A percentile compares a stretch with the other conserved stretches of the same genome.
phyloP scores from a whole-genome alignment of 306 rosid genomes.

The Castanea mollissima region DNA sequence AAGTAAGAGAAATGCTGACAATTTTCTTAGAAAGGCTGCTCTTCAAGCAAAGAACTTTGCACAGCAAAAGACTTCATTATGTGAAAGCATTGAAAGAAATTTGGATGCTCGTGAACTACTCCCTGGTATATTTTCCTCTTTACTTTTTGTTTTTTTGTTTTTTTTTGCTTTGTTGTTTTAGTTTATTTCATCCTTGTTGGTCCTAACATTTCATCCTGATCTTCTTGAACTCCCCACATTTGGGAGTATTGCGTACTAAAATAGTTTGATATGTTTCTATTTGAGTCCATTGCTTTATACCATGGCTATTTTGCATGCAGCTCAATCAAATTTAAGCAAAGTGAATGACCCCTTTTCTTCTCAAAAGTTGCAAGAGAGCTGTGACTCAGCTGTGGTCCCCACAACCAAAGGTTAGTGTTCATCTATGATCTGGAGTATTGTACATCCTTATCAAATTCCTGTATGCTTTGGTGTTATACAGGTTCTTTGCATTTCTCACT shows the following conservation, averaged over 20 bases:
- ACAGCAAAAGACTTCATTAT: conserved; percentile 55
- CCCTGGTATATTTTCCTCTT: conserved; percentile 36
- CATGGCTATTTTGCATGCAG: conserved; percentile 27
- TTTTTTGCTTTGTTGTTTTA: not conserved
- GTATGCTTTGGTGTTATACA: not conserved
- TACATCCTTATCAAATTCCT: conserved; percentile 11
- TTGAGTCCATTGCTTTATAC: conserved; percentile 17
- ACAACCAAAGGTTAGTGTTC: conserved; percentile 68
- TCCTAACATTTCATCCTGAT: conserved; percentile 5
- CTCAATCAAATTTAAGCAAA: conserved; percentile 18
- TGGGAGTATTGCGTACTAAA: not conserved
- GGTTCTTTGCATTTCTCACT: conserved; percentile 14
- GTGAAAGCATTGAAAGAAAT: conserved; percentile 51
- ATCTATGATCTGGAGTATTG: conserved; percentile 11
- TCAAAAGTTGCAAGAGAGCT: conserved; percentile 55
- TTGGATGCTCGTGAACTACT: conserved; percentile 52
- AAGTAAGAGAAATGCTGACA: conserved; percentile 60
- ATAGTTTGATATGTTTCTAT: conserved; percentile 8
- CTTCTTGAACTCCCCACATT: conserved; percentile 8
- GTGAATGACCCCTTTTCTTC: conserved; percentile 18
- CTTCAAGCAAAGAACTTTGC: conserved; percentile 61
- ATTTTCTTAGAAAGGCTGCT: conserved; percentile 68
- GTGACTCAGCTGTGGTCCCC: conserved; percentile 47
- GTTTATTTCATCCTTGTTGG: not conserved
- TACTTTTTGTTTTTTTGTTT: conserved; percentile 15